Evolutionary conservation across 2,329 filamentous ascomycete species (phyloP).

Genomic region (Macrophomina pseudophaseolina): DNA sequence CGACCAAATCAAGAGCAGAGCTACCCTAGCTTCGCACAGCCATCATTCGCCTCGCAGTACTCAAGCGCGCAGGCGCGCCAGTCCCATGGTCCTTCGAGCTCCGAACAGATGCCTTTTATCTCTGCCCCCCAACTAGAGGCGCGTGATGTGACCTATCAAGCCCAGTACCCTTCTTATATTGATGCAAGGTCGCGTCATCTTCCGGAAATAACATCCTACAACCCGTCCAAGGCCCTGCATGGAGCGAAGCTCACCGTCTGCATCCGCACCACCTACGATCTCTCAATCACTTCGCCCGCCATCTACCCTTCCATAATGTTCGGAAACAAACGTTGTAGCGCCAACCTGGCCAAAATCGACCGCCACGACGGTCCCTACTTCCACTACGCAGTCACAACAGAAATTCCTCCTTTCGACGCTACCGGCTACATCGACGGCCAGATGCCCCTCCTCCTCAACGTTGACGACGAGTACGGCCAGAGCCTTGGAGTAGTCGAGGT

Average conservation of each 20-base stretch:
- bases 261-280: slow-evolving; percentile 75
- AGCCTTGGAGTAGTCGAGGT: slow-evolving; percentile 59
- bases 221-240: slow-evolving; percentile 74
- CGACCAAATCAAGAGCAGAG: slow-evolving; percentile 63
- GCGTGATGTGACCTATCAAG: slow-evolving; percentile 55
- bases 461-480: slow-evolving; percentile 63
- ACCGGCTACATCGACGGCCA: slow-evolving; percentile 62
- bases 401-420: slow-evolving; percentile 68
- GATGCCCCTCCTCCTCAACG: slow-evolving; percentile 64
- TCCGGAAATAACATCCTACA: slow-evolving; percentile 68
- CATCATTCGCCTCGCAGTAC: slow-evolving; percentile 56
- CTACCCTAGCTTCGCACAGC: slow-evolving; percentile 55
- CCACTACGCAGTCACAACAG: slow-evolving; percentile 73
- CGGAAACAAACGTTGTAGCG: slow-evolving; percentile 74
- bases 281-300: slow-evolving; percentile 61
- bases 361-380: slow-evolving; percentile 61
- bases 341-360: slow-evolving; percentile 66
- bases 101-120: slow-evolving; percentile 50
- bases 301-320: slow-evolving; percentile 71
- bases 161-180: slow-evolving; percentile 59
- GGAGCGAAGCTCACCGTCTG: slow-evolving; percentile 68
- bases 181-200: slow-evolving; percentile 62
- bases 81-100: slow-evolving; percentile 54
- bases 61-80: slow-evolving; percentile 55
- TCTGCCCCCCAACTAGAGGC: slow-evolving; percentile 48